These are phyloP conservation scores for Crithidia acanthocephali DNA, from an alignment of 208 protist species.

Conservation along the genomic window DNA sequence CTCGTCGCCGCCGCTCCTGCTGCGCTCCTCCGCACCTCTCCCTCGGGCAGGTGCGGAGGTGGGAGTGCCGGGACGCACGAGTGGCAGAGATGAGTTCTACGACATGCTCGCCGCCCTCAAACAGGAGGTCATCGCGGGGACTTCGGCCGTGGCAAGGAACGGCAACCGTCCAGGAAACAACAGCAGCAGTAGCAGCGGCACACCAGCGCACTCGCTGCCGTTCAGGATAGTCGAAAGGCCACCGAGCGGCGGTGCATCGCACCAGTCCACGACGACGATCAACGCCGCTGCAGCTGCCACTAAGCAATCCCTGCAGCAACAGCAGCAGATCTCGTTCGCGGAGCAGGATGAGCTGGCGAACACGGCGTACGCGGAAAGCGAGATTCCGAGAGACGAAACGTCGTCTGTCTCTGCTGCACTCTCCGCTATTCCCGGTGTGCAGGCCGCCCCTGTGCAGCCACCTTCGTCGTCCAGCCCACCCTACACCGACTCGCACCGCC, in stretches of 20 bases:
- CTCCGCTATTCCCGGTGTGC: slow-evolving; percentile 6
- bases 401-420: slow-evolving; percentile 17
- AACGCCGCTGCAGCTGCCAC: not conserved
- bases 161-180: not conserved
- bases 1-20: not conserved
- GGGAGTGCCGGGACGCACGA: not conserved
- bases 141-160: not conserved
- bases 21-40: not conserved
- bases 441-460: slow-evolving; percentile 7
- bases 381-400: slow-evolving; percentile 1
- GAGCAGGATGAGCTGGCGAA: not conserved
- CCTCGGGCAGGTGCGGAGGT: not conserved
- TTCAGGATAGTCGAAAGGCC: slow-evolving; percentile 35
- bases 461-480: not conserved
- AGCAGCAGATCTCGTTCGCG: no score
- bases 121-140: slow-evolving; percentile 30
- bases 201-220: not conserved
- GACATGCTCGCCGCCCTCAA: slow-evolving; percentile 44
- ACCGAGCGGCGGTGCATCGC: not conserved
- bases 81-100: slow-evolving; percentile 31
- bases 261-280: not conserved
- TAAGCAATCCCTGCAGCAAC: not conserved
- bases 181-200: not conserved
- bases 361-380: slow-evolving; percentile 12
- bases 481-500: not conserved